phyloP scores from a whole-genome alignment of 768 basidiomycete genomes.

The Phanerochaete sordida region DNA sequence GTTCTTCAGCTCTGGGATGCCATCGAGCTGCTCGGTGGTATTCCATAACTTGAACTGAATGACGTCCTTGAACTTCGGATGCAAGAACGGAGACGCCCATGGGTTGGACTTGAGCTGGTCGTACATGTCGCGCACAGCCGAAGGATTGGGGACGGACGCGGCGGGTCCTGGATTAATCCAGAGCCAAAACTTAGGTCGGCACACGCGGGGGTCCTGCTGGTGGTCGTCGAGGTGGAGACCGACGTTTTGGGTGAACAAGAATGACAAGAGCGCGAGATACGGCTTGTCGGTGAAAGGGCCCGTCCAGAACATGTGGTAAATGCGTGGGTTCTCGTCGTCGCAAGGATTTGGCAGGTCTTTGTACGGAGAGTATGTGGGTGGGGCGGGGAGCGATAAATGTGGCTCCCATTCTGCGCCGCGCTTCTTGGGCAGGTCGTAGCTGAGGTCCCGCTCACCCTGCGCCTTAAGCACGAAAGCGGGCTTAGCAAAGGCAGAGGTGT shows the following conservation, averaged over 20 bases:
- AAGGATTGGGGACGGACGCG: conserved; percentile 61
- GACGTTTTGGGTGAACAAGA: conserved; percentile 93
- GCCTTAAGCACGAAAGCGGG: conserved; percentile 26
- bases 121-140: conserved; percentile 80
- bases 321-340: conserved; percentile 77
- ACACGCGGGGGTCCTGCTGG: conserved; percentile 49
- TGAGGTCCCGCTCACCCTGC: conserved; percentile 39
- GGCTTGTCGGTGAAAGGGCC: conserved; percentile 99
- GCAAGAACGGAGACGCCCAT: conserved; percentile 94
- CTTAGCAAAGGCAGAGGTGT: conserved; percentile 27
- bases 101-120: conserved; percentile 78
- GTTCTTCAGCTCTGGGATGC: conserved; percentile 81
- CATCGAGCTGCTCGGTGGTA: conserved; percentile 94
- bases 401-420: conserved; percentile 61
- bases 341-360: conserved; percentile 61
- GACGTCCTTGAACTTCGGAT: conserved; percentile 86
- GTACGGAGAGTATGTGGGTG: conserved; percentile 52
- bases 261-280: conserved; percentile 91
- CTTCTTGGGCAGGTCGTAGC: conserved; percentile 54
- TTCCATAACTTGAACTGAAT: conserved; percentile 98
- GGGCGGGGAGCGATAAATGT: conserved; percentile 45
- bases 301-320: conserved; percentile 99
- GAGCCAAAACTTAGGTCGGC: conserved; percentile 92
- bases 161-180: conserved; percentile 99
- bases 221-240: conserved; percentile 66